phyloP scores from a whole-genome alignment of 257 asterid species.

The Solanum pinnatisectum region DNA sequence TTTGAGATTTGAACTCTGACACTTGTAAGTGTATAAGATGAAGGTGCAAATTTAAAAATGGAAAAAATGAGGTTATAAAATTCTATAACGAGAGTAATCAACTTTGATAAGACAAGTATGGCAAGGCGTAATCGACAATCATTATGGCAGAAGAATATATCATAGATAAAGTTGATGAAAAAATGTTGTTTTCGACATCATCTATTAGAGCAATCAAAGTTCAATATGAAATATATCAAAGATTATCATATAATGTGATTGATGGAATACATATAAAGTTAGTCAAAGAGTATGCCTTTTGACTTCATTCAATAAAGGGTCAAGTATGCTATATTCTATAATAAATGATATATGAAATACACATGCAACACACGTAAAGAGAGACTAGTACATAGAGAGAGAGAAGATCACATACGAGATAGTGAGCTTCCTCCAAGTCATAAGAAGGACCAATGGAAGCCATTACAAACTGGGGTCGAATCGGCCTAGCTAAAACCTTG shows the following conservation, averaged over 20 bases:
- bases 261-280: too few relatives aligned
- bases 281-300: neutral
- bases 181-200: too few relatives aligned
- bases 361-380: neutral
- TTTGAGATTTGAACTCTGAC: too few relatives aligned
- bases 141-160: neutral
- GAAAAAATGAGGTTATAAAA: neutral
- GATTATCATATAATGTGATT: too few relatives aligned
- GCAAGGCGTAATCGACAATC: neutral
- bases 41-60: neutral
- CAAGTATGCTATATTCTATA: neutral
- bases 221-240: too few relatives aligned
- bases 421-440: slow-evolving; percentile 28
- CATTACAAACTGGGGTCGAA: slow-evolving; percentile 72
- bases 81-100: neutral
- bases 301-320: neutral
- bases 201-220: neutral
- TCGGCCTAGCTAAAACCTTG: slow-evolving; percentile 60
- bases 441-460: slow-evolving; percentile 51
- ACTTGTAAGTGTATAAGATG: neutral
- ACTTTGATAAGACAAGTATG: neutral
- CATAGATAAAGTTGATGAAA: neutral
- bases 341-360: neutral
- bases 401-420: slow-evolving; percentile 30
- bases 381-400: neutral